Percentiles rank a stretch among this genome's conserved stretches.
Evolutionary conservation across 768 basidiomycete genomes (phyloP).

Genomic region (Suillus occidentalis): DNA sequence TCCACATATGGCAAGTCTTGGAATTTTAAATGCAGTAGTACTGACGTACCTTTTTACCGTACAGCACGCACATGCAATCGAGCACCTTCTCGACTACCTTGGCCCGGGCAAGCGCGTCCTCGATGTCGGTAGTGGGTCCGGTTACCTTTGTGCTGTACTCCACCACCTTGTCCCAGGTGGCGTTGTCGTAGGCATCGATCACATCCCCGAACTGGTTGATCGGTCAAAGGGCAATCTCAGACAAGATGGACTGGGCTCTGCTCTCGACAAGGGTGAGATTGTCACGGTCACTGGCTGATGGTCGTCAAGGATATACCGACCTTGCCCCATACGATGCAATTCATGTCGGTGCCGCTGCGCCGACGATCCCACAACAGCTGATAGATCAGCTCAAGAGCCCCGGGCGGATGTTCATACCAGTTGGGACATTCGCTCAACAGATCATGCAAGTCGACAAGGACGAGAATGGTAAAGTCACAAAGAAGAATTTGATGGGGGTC

Average conservation of each 20-base stretch:
- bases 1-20: slow-evolving; percentile 79
- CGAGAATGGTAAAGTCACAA: slow-evolving; percentile 58
- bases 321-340: slow-evolving; percentile 73
- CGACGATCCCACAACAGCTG: slow-evolving; percentile 64
- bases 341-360: slow-evolving; percentile 93
- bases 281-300: slow-evolving; percentile 75
- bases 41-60: not conserved
- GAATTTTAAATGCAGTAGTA: not conserved
- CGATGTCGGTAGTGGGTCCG: slow-evolving; percentile 88
- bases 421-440: slow-evolving; percentile 61
- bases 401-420: slow-evolving; percentile 91
- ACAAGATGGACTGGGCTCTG: slow-evolving; percentile 59
- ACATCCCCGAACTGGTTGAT: slow-evolving; percentile 75
- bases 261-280: slow-evolving; percentile 55
- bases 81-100: slow-evolving; percentile 74
- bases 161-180: slow-evolving; percentile 67
- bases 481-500: slow-evolving; percentile 77
- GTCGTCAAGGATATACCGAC: slow-evolving; percentile 59
- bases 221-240: slow-evolving; percentile 69
- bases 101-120: slow-evolving; percentile 72
- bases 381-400: slow-evolving; percentile 76
- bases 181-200: slow-evolving; percentile 87
- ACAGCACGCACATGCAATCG: slow-evolving; percentile 83
- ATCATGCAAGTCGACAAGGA: slow-evolving; percentile 84
- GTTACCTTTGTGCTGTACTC: slow-evolving; percentile 82